These are phyloP conservation scores for Phytopythium montanum DNA, from an alignment of 352 stramenopile genomes.

Conservation along the genomic window DNA sequence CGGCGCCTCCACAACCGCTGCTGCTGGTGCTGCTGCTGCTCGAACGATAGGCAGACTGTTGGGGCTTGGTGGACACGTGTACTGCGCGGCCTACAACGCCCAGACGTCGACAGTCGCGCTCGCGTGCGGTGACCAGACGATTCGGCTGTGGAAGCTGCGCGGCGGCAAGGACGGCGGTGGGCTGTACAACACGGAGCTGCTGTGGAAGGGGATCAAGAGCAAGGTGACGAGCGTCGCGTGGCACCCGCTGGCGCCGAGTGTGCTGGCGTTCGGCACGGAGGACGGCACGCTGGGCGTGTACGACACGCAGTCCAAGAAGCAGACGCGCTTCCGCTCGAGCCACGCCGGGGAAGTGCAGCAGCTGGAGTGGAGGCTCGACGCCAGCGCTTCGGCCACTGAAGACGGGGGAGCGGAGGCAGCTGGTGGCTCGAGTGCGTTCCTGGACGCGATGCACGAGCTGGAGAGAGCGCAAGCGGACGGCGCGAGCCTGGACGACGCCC, in stretches of 20 bases:
- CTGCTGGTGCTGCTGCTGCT: slow-evolving; percentile 10
- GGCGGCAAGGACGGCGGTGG: slow-evolving; percentile 9
- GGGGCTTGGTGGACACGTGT: slow-evolving; percentile 60
- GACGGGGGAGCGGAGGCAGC: not conserved
- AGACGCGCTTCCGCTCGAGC: slow-evolving; percentile 37
- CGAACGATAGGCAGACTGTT: slow-evolving; percentile 37
- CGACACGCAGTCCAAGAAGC: slow-evolving; percentile 50
- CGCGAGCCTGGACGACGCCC: slow-evolving; percentile 42
- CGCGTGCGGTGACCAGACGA: slow-evolving; percentile 70
- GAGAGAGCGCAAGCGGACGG: slow-evolving; percentile 46
- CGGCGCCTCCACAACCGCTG: not conserved
- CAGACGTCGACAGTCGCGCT: slow-evolving; percentile 28
- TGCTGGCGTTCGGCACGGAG: slow-evolving; percentile 72
- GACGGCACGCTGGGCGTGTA: slow-evolving; percentile 62
- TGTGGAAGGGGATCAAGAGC: slow-evolving; percentile 79
- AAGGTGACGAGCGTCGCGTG: slow-evolving; percentile 68
- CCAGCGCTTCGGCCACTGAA: not conserved
- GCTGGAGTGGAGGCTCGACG: slow-evolving; percentile 39
- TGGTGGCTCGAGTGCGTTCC: slow-evolving; percentile 21
- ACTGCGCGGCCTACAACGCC: slow-evolving; percentile 41
- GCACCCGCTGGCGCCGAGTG: slow-evolving; percentile 45
- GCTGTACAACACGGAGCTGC: slow-evolving; percentile 36
- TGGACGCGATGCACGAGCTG: slow-evolving; percentile 44
- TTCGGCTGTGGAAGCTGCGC: slow-evolving; percentile 56
- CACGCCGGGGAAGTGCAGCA: slow-evolving; percentile 37